phyloP scores from a whole-genome alignment of 2,329 filamentous ascomycete species.

The Elsinoe ampelina region DNA sequence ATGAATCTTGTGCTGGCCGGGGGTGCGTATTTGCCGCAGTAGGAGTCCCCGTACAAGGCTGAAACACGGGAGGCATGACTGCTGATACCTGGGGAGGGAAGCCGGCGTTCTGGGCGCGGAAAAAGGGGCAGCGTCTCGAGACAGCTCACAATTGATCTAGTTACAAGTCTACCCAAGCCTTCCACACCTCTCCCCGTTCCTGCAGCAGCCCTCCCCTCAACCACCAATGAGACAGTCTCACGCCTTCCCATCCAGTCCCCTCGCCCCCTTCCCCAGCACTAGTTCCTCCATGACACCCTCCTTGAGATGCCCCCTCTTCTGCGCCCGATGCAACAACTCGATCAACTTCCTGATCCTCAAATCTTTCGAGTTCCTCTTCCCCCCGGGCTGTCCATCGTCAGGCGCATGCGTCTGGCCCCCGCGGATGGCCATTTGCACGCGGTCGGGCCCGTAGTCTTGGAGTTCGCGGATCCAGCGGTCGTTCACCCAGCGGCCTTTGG shows the following conservation, averaged over 20 bases:
- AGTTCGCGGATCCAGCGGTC: slow-evolving; percentile 9
- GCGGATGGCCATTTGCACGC: slow-evolving; percentile 2
- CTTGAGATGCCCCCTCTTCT: slow-evolving; percentile 1
- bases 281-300: slow-evolving; percentile 12
- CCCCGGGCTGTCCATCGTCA: not conserved
- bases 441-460: not conserved
- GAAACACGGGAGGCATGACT: not conserved
- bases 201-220: not conserved
- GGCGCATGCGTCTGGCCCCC: slow-evolving; percentile 2
- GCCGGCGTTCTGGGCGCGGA: not conserved
- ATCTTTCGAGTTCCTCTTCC: not conserved
- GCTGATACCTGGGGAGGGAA: no score
- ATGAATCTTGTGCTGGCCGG: slow-evolving; percentile 92
- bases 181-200: not conserved
- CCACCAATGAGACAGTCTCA: no score
- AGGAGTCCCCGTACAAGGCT: not conserved
- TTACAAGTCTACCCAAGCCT: not conserved
- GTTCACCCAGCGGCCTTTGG: slow-evolving; percentile 7
- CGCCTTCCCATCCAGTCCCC: not conserved
- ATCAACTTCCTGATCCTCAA: slow-evolving; percentile 12
- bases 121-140: not conserved
- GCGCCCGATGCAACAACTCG: slow-evolving; percentile 9
- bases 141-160: not conserved
- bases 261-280: slow-evolving; percentile 3
- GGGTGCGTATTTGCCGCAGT: slow-evolving; percentile 53